These are phyloP conservation scores for Carex parvula DNA, from an alignment of 176 grass and related monocot species.

Conservation along the genomic window DNA sequence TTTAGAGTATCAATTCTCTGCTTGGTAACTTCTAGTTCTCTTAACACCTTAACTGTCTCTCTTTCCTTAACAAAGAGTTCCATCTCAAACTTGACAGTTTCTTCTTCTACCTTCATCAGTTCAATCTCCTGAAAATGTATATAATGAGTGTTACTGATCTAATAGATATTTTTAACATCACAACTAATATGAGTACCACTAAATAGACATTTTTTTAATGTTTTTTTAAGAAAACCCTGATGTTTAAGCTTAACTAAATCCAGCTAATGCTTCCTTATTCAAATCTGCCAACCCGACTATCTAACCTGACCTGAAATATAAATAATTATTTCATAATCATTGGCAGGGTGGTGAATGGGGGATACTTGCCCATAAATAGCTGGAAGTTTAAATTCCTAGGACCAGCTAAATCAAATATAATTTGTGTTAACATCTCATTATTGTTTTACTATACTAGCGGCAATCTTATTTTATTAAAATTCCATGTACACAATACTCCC, in stretches of 20 bases:
- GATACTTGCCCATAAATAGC: background rate
- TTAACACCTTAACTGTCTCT: constrained; percentile 78
- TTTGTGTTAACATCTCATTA: no score
- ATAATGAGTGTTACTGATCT: constrained; percentile 12
- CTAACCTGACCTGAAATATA: background rate
- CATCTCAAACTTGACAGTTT: constrained; percentile 96
- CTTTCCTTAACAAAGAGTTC: constrained; percentile 92
- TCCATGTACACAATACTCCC: background rate
- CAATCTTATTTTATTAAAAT: background rate
- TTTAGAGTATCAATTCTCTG: constrained; percentile 60
- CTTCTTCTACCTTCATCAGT: constrained; percentile 95
- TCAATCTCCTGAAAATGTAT: constrained; percentile 65
- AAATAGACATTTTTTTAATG: background rate
- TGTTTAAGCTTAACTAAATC: background rate
- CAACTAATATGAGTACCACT: constrained; percentile 3
- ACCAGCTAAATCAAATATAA: no score
- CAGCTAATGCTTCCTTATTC: background rate
- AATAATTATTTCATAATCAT: background rate
- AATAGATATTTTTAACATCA: constrained; percentile 24
- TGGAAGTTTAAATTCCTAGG: no score
- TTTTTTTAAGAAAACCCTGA: background rate
- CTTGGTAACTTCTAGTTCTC: constrained; percentile 75
- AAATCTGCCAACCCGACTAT: background rate
- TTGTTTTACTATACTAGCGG: background rate
- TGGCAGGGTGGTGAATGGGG: background rate